These are phyloP conservation scores for Fusarium metavorans DNA, from an alignment of 2,329 filamentous ascomycete genomes.

Conservation along the genomic window DNA sequence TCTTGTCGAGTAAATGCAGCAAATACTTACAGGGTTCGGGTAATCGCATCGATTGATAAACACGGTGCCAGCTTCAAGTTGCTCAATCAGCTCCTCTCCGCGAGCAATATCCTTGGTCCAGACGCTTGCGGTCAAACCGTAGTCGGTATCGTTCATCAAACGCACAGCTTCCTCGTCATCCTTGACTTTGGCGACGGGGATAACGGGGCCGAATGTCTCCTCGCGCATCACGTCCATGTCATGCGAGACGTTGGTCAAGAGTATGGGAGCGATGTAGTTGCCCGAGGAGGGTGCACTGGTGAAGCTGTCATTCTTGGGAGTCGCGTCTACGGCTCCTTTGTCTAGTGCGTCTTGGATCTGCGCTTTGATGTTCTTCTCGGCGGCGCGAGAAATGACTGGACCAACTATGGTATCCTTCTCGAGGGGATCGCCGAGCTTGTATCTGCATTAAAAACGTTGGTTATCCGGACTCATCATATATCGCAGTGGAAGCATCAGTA, in stretches of 20 bases:
- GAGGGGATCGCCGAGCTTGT: background rate
- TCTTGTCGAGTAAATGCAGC: background rate
- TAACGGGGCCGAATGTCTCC: conserved; percentile 68
- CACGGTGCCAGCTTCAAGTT: background rate
- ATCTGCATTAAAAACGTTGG: background rate
- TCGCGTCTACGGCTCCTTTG: background rate
- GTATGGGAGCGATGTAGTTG: background rate
- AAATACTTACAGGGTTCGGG: background rate
- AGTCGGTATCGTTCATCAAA: conserved; percentile 93
- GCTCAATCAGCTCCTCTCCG: background rate
- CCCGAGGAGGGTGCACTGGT: background rate
- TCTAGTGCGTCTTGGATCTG: background rate
- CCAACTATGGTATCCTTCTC: background rate
- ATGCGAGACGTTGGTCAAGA: background rate
- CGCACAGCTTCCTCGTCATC: conserved; percentile 82
- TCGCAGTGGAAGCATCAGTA: background rate
- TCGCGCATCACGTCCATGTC: background rate
- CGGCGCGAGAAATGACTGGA: background rate
- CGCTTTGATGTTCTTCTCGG: background rate
- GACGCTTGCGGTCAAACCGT: conserved; percentile 78
- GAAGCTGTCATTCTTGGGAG: background rate
- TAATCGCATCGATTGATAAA: background rate
- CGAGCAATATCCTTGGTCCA: background rate
- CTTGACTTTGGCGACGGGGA: conserved; percentile 89
- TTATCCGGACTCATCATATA: accelerated